Evolutionary conservation across 2,329 filamentous ascomycete genomes (phyloP).

Genomic region (Colletotrichum sublineola): DNA sequence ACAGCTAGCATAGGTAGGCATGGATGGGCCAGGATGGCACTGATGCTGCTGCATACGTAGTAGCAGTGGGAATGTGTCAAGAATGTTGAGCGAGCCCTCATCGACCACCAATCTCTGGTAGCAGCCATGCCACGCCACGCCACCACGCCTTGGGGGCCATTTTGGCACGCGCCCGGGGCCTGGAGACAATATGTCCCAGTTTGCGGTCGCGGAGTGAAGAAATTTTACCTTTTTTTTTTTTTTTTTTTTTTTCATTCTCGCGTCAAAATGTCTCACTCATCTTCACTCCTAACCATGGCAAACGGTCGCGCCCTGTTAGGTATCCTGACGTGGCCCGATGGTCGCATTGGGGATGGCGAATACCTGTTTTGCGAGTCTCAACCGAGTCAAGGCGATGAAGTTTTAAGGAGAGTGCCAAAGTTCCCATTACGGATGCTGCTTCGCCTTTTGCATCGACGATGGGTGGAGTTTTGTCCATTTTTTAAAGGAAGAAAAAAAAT

Average conservation of each 20-base stretch:
- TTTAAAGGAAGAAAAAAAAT: no score
- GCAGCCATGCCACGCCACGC: neutral
- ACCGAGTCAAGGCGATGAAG: conserved; percentile 25
- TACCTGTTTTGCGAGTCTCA: neutral
- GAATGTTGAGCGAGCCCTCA: neutral
- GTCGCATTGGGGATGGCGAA: conserved; percentile 37
- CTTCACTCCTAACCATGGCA: neutral
- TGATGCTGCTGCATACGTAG: neutral
- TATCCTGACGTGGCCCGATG: neutral
- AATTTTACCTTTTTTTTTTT: neutral
- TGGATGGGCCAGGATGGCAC: neutral
- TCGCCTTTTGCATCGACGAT: conserved; percentile 30
- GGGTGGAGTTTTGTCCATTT: neutral
- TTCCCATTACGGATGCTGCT: conserved; percentile 18
- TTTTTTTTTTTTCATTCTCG: neutral
- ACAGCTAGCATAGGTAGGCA: conserved; percentile 7
- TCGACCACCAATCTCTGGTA: neutral
- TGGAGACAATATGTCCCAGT: neutral
- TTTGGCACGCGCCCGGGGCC: neutral
- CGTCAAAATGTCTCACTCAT: conserved; percentile 32
- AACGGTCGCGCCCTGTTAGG: neutral
- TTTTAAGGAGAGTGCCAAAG: neutral
- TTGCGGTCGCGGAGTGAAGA: conserved; percentile 31
- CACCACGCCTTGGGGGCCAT: neutral
- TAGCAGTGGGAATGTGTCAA: neutral